A percentile compares a stretch with the other conserved stretches of the same genome.
phyloP scores from a whole-genome alignment of 768 basidiomycete genomes.

The Rhodocollybia butyracea region DNA sequence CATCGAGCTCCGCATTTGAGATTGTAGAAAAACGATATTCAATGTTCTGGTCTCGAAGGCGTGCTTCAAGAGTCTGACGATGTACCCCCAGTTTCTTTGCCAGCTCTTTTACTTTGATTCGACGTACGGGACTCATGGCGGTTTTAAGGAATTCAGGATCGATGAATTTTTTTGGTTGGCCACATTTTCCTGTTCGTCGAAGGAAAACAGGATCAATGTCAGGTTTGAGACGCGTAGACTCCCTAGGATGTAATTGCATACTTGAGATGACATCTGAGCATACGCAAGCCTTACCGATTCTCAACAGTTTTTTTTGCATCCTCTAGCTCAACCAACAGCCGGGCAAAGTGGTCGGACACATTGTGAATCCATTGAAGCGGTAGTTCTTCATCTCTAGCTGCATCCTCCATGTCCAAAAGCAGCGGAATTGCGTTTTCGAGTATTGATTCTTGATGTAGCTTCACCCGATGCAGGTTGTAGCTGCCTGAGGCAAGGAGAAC shows the following conservation, averaged over 20 bases:
- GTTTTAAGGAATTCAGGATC: constrained; percentile 1
- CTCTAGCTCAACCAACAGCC: background rate
- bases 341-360: background rate
- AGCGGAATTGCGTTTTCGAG: background rate
- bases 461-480: background rate
- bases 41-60: background rate
- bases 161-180: too few species aligned
- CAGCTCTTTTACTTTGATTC: constrained; percentile 8
- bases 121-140: constrained; percentile 9
- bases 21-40: constrained; percentile 4
- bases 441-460: background rate
- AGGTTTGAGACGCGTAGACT: background rate
- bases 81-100: constrained; percentile 12
- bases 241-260: background rate
- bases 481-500: background rate
- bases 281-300: background rate
- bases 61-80: constrained; percentile 9
- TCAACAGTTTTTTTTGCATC: background rate
- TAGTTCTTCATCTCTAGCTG: background rate
- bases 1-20: constrained; percentile 9
- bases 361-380: background rate
- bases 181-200: background rate
- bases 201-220: constrained; percentile 1
- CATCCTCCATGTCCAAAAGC: background rate
- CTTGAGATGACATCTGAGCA: too few species aligned